Conservation (phyloP, 306 rosid genomes). For the Castanea sativa region DNA sequence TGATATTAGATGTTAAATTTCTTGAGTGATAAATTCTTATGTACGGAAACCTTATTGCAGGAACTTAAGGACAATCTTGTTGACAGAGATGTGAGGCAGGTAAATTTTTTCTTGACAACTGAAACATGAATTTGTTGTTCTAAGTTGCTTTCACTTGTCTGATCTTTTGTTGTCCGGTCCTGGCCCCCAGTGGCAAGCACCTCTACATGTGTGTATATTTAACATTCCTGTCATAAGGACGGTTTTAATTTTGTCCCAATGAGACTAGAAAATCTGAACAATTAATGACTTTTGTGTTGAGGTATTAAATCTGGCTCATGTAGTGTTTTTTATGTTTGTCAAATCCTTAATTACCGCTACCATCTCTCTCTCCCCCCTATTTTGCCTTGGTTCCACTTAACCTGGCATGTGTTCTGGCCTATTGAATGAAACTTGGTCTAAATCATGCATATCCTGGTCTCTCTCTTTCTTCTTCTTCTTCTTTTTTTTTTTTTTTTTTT, state of each 20-base stretch:
- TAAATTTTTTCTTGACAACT: constrained; percentile 12
- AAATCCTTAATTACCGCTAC: background rate
- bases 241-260: background rate
- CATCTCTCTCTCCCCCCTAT: background rate
- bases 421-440: background rate
- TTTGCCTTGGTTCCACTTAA: background rate
- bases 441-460: background rate
- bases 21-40: constrained; percentile 31
- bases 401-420: background rate
- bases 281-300: background rate
- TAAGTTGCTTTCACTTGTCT: background rate
- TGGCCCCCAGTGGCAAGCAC: background rate
- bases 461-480: background rate
- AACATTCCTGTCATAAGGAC: background rate
- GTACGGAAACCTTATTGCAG: constrained; percentile 42
- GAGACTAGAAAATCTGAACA: background rate
- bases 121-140: background rate
- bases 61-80: constrained; percentile 43
- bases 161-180: background rate
- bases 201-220: background rate
- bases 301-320: background rate
- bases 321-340: background rate
- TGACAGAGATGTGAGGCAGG: constrained; percentile 87
- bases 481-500: background rate
- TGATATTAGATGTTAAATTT: background rate